A percentile compares a stretch with the other conserved stretches of the same genome.
phyloP scores from a whole-genome alignment of 2,329 filamentous ascomycete species.

The Beauveria sp. region DNA sequence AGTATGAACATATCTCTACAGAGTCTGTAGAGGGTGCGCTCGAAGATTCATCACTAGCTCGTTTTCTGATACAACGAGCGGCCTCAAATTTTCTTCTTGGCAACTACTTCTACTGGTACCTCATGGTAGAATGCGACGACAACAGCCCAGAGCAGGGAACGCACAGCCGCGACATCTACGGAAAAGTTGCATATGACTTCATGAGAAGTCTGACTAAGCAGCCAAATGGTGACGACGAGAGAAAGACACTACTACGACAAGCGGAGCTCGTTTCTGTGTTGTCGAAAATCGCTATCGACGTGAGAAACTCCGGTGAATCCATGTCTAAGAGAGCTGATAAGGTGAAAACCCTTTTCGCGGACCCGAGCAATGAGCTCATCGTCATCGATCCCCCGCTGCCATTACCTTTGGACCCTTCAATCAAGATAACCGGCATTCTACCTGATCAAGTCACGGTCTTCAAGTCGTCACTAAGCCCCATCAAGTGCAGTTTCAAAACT shows the following conservation, averaged over 20 bases:
- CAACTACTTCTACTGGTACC: conserved; percentile 96
- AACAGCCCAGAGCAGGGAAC: conserved; percentile 65
- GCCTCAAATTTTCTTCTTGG: conserved; percentile 83
- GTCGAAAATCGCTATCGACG: conserved; percentile 81
- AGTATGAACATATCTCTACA: conserved; percentile 73
- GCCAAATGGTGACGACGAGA: conserved; percentile 61
- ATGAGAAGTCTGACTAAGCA: conserved; percentile 77
- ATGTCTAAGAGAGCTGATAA: conserved; percentile 74
- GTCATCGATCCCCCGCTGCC: conserved; percentile 79
- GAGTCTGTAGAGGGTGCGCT: conserved; percentile 48
- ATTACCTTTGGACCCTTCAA: conserved; percentile 77
- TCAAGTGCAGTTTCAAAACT: conserved; percentile 87
- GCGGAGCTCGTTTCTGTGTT: conserved; percentile 83
- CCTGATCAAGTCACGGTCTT: conserved; percentile 86
- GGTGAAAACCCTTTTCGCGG: conserved; percentile 75
- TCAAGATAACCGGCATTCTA: conserved; percentile 70
- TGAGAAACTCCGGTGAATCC: conserved; percentile 71
- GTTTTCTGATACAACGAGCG: conserved; percentile 82
- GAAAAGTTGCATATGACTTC: conserved; percentile 91
- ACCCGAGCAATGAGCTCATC: conserved; percentile 83
- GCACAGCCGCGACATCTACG: conserved; percentile 77
- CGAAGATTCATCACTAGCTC: conserved; percentile 76
- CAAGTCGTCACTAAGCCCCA: conserved; percentile 87
- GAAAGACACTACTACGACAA: conserved; percentile 74
- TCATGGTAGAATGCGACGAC: conserved; percentile 96